phyloP scores from a whole-genome alignment of 768 basidiomycete species.

The Leccinum pellstonianum region DNA sequence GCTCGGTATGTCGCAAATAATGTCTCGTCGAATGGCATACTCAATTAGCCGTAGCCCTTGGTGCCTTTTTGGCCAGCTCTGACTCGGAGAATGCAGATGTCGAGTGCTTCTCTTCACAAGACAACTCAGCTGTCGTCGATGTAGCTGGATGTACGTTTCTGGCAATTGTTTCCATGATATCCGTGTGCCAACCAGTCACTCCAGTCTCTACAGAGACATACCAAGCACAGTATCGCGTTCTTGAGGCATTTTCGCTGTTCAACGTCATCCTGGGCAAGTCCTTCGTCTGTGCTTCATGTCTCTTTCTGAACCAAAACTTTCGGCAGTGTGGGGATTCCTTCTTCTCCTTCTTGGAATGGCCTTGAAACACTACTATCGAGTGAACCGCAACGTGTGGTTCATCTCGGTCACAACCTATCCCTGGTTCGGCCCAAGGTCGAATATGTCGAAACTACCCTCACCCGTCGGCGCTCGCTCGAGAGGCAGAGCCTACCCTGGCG shows the following conservation, averaged over 20 bases:
- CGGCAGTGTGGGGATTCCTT: conserved; percentile 49
- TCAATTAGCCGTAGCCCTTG: conserved; percentile 53
- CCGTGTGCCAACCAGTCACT: conserved; percentile 2
- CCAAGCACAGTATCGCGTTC: conserved; percentile 84
- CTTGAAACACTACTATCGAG: conserved; percentile 42
- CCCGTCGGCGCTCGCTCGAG: conserved; percentile 41
- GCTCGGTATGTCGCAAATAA: conserved; percentile 54
- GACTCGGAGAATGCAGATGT: conserved; percentile 78
- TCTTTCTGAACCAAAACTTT: conserved; percentile 15
- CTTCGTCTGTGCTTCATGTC: background rate
- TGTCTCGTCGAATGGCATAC: conserved; percentile 3
- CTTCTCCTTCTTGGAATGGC: conserved; percentile 45
- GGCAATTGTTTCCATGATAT: conserved; percentile 1
- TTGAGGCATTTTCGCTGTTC: conserved; percentile 77
- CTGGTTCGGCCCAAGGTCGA: conserved; percentile 57
- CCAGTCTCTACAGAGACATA: conserved; percentile 82
- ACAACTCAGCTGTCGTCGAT: conserved; percentile 52
- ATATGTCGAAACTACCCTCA: conserved; percentile 40
- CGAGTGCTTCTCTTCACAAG: conserved; percentile 68
- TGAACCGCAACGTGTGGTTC: conserved; percentile 59
- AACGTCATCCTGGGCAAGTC: conserved; percentile 68
- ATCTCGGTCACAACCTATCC: conserved; percentile 68
- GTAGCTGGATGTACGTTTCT: conserved; percentile 61
- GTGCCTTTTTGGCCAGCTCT: conserved; percentile 69
- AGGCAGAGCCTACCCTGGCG: conserved; percentile 29